These are phyloP conservation scores for Cordyceps cateniannulata DNA, from an alignment of 2,329 filamentous ascomycete genomes.

Conservation along the genomic window DNA sequence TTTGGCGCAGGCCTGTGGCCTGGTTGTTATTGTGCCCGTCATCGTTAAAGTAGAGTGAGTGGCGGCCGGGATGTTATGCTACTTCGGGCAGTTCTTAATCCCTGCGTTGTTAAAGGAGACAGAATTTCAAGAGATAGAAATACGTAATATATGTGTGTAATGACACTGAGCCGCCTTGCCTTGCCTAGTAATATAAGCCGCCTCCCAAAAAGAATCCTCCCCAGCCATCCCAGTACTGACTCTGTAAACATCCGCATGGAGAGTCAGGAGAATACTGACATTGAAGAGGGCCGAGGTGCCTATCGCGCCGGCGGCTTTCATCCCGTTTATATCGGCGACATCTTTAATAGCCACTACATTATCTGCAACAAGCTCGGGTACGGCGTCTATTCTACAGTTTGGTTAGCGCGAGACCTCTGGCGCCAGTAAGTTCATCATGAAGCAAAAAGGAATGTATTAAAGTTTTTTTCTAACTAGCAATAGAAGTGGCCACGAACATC, in stretches of 20 bases:
- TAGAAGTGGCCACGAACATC: background rate
- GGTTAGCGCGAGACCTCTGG: constrained; percentile 17
- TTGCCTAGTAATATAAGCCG: no score
- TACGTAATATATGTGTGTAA: no score
- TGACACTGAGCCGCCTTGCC: no score
- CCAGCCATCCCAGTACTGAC: no score
- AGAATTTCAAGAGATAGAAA: no score
- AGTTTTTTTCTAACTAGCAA: background rate
- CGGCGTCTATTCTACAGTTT: constrained; percentile 19
- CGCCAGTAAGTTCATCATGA: background rate
- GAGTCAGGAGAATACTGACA: background rate
- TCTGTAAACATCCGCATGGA: background rate
- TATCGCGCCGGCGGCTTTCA: background rate
- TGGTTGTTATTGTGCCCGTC: no score
- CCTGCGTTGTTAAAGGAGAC: no score
- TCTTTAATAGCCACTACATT: constrained; percentile 12
- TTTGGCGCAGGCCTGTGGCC: no score
- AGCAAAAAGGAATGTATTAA: background rate
- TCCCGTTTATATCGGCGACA: background rate
- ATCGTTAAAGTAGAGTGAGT: no score
- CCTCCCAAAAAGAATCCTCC: no score
- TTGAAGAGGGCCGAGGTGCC: background rate
- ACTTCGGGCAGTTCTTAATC: no score
- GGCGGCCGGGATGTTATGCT: no score
- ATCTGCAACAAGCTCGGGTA: constrained; percentile 20